phyloP scores from a whole-genome alignment of 306 rosid species.

The Prunus kanzakura region DNA sequence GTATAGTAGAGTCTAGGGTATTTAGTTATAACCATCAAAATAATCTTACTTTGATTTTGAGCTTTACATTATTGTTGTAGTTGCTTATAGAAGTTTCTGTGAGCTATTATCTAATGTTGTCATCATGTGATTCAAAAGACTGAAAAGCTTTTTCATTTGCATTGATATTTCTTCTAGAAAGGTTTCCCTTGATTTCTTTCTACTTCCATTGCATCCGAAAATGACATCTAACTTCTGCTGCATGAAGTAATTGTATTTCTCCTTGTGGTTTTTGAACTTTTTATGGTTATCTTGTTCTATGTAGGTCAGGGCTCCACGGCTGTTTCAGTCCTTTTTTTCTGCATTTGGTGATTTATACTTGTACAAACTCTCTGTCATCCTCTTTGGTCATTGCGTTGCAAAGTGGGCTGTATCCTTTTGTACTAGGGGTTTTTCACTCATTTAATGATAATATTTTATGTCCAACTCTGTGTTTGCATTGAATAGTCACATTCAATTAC shows the following conservation, averaged over 20 bases:
- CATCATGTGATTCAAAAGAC: neutral
- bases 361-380: conserved; percentile 58
- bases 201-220: neutral
- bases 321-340: conserved; percentile 67
- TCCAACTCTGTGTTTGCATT: conserved; percentile 6
- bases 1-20: no score
- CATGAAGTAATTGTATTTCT: neutral
- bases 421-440: neutral
- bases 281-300: conserved; percentile 15
- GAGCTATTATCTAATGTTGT: neutral
- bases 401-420: conserved; percentile 87
- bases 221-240: neutral
- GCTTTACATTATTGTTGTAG: neutral
- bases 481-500: conserved; percentile 16
- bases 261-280: neutral
- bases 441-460: neutral
- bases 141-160: neutral
- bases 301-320: conserved; percentile 80
- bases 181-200: neutral
- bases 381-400: conserved; percentile 64
- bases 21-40: neutral
- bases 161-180: neutral
- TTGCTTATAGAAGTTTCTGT: neutral
- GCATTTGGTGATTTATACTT: conserved; percentile 82
- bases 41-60: neutral